These are phyloP conservation scores for Globisporangium lucens DNA, from an alignment of 352 stramenopile species.

Conservation along the genomic window DNA sequence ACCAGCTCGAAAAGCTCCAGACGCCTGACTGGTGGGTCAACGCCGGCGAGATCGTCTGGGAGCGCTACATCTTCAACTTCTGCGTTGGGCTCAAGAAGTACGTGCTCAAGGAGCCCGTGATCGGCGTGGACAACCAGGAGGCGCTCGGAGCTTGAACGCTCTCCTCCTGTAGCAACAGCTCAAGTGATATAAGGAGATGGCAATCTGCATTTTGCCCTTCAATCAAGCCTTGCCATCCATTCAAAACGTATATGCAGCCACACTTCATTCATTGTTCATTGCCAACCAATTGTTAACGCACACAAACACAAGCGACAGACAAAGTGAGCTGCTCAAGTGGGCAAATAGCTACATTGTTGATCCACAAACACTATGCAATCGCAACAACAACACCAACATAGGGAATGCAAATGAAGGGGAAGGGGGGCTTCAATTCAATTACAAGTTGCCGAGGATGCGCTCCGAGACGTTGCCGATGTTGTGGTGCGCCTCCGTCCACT, in stretches of 20 bases:
- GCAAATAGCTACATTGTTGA: not conserved
- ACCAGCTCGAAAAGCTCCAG: slow-evolving; percentile 26
- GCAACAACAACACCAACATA: not conserved
- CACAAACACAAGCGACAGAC: not conserved
- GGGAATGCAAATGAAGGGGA: not conserved
- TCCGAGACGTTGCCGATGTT: slow-evolving; percentile 95
- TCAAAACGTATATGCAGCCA: not conserved
- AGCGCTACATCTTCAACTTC: slow-evolving; percentile 86
- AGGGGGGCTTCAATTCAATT: slow-evolving; percentile 26
- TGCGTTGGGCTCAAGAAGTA: slow-evolving; percentile 80
- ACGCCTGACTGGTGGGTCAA: slow-evolving; percentile 49
- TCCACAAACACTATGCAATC: not conserved
- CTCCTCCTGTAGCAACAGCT: no score
- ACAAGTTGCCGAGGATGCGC: slow-evolving; percentile 91
- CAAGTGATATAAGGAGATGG: no score
- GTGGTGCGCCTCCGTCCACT: slow-evolving; percentile 97
- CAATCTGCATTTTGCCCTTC: not conserved
- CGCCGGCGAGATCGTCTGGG: slow-evolving; percentile 72
- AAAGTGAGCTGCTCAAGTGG: not conserved
- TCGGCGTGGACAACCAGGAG: slow-evolving; percentile 76
- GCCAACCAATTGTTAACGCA: not conserved
- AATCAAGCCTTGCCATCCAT: not conserved
- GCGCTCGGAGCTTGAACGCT: no score
- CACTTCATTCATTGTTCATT: not conserved
- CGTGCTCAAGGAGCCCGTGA: slow-evolving; percentile 80